A percentile compares a stretch with the other conserved stretches of the same genome.
These are phyloP conservation scores for Nicotiana tabacum DNA, from an alignment of 257 asterid genomes.

Conservation along the genomic window DNA sequence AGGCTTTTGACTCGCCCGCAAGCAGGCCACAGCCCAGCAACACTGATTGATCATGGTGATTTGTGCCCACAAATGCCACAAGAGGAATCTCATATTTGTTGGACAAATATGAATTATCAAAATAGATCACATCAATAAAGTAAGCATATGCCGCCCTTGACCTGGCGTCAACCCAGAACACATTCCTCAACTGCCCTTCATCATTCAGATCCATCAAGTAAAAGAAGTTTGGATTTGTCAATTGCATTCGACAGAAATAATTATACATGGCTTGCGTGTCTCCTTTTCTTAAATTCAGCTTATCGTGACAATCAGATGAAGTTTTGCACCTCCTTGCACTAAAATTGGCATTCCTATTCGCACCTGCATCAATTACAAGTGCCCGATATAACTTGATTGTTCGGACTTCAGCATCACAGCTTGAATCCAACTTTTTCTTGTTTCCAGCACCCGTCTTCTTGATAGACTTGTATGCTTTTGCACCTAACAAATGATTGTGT, in stretches of 20 bases:
- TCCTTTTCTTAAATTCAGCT: conserved; percentile 46
- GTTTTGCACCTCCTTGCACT: conserved; percentile 28
- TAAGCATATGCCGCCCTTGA: conserved; percentile 47
- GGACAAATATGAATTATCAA: conserved; percentile 61
- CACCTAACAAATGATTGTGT: conserved; percentile 72
- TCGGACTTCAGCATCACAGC: conserved; percentile 44
- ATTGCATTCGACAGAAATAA: conserved; percentile 62
- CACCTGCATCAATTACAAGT: conserved; percentile 43
- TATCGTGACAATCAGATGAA: conserved; percentile 32
- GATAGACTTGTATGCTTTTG: conserved; percentile 46
- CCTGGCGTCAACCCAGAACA: conserved; percentile 64
- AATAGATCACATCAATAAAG: conserved; percentile 61
- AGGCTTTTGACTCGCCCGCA: conserved; percentile 47
- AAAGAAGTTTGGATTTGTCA: conserved; percentile 49
- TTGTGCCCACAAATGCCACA: conserved; percentile 62
- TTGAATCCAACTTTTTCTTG: conserved; percentile 55
- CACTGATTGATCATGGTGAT: conserved; percentile 72
- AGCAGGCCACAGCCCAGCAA: conserved; percentile 87
- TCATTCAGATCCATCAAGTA: conserved; percentile 57
- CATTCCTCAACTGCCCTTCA: conserved; percentile 42
- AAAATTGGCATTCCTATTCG: conserved; percentile 37
- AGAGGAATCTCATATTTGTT: conserved; percentile 72
- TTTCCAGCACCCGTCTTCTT: conserved; percentile 50
- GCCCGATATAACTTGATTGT: conserved; percentile 61
- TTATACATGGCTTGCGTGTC: conserved; percentile 49